Conservation (phyloP, 768 basidiomycete genomes). For the Galerina sulciceps region DNA sequence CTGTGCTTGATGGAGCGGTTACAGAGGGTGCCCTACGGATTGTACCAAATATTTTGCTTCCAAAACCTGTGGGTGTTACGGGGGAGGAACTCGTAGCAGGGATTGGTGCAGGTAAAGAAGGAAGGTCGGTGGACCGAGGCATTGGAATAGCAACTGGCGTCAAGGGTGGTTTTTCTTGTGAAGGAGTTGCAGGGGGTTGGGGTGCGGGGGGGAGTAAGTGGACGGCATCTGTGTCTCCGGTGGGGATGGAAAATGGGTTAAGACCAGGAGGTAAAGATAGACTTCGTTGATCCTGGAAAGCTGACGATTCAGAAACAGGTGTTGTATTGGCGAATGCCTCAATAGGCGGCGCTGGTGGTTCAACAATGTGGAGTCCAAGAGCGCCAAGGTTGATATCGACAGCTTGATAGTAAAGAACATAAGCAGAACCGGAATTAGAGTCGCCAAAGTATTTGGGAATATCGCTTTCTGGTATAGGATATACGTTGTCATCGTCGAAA, state of each 20-base stretch:
- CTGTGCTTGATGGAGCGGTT: conserved; percentile 17
- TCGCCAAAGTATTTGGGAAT: conserved; percentile 97
- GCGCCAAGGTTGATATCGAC: conserved; percentile 78
- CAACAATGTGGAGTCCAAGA: conserved; percentile 63
- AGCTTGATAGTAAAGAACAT: conserved; percentile 97
- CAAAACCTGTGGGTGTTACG: conserved; percentile 25
- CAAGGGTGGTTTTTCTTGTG: conserved; percentile 11
- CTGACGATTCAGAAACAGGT: conserved; percentile 18
- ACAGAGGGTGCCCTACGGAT: conserved; percentile 39
- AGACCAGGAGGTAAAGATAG: conserved; percentile 36
- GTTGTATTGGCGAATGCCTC: conserved; percentile 23
- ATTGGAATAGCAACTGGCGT: conserved; percentile 15
- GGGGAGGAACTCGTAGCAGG: conserved; percentile 17
- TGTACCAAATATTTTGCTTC: conserved; percentile 31
- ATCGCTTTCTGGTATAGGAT: conserved; percentile 84
- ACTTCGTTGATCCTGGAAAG: conserved; percentile 22
- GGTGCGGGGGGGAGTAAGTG: conserved; percentile 24
- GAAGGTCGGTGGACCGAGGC: conserved; percentile 5
- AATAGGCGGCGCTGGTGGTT: conserved; percentile 26
- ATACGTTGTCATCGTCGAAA: conserved; percentile 96
- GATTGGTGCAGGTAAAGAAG: conserved; percentile 6
- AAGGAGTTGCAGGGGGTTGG: not conserved
- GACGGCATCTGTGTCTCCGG: conserved; percentile 30
- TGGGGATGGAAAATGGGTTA: conserved; percentile 9
- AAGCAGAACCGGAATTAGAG: conserved; percentile 83